Percentiles rank a stretch among this genome's conserved stretches.
Conservation (phyloP, 1,139 yeast species). For the Maudiozyma humilis region DNA sequence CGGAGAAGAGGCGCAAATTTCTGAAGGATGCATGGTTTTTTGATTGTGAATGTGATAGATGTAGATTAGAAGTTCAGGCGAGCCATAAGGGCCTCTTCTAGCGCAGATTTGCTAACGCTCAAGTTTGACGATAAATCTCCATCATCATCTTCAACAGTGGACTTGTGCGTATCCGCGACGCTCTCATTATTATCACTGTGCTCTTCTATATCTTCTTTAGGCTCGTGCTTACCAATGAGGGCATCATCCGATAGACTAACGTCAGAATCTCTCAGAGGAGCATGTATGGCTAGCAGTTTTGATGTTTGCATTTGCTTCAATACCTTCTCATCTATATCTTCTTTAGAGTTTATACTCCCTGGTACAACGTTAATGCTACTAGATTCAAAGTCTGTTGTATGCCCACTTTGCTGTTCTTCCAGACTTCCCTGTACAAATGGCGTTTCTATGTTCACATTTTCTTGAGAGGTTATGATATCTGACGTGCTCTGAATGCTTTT, state of each 20-base stretch:
- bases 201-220: too few species aligned
- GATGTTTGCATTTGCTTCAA: slow-evolving; percentile 24
- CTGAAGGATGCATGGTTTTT: slow-evolving; percentile 55
- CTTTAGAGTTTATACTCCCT: background rate
- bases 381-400: background rate
- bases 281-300: slow-evolving; percentile 3
- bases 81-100: slow-evolving; percentile 39
- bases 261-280: background rate
- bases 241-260: background rate
- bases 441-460: background rate
- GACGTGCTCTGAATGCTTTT: background rate
- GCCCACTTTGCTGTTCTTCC: background rate
- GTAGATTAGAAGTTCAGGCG: slow-evolving; percentile 30
- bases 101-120: slow-evolving; percentile 39
- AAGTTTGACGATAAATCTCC: slow-evolving; percentile 25
- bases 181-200: too few species aligned
- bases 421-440: background rate
- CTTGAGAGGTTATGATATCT: background rate
- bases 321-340: slow-evolving; percentile 9
- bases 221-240: too few species aligned
- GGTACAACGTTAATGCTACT: background rate
- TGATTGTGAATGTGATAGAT: slow-evolving; percentile 37
- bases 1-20: slow-evolving; percentile 37
- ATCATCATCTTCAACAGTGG: slow-evolving; percentile 6
- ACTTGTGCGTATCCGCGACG: too few species aligned